Percentiles rank a stretch among this genome's conserved stretches.
Conservation (phyloP, 73 alveolate species). For the Paramecium primaurelia region DNA sequence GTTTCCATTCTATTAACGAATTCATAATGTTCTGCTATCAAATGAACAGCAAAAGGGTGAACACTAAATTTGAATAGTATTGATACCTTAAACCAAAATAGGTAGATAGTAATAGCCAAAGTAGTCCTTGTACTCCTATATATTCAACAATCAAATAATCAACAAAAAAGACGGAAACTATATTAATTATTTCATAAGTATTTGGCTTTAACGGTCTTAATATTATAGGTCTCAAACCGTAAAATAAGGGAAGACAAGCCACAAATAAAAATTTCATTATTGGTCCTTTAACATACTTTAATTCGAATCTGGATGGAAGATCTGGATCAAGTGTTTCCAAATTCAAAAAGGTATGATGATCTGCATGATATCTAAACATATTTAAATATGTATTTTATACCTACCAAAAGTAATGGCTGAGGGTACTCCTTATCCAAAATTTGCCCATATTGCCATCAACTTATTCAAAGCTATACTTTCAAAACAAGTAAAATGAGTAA, state of each 20-base stretch:
- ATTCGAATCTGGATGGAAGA: constrained; percentile 74
- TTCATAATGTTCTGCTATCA: constrained; percentile 80
- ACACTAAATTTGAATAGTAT: neutral
- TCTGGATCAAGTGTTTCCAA: constrained; percentile 67
- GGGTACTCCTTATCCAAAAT: constrained; percentile 50
- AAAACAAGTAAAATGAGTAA: constrained; percentile 47
- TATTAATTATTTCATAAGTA: constrained; percentile 55
- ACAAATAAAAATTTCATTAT: constrained; percentile 54
- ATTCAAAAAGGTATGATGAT: constrained; percentile 49
- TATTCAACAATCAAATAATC: neutral
- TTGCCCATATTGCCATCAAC: constrained; percentile 27
- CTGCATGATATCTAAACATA: constrained; percentile 45
- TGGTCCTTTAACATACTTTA: constrained; percentile 60
- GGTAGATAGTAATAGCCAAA: constrained; percentile 58
- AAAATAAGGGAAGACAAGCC: constrained; percentile 57
- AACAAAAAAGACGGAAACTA: constrained; percentile 15
- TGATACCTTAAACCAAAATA: constrained; percentile 59
- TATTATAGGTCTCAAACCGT: constrained; percentile 67
- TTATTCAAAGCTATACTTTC: constrained; percentile 16
- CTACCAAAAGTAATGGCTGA: constrained; percentile 60
- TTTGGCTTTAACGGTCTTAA: constrained; percentile 56
- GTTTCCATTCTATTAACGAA: constrained; percentile 64
- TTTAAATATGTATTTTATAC: neutral
- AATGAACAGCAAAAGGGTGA: constrained; percentile 73
- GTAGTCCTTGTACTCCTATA: constrained; percentile 55